A percentile compares a stretch with the other conserved stretches of the same genome.
phyloP scores from a whole-genome alignment of 1,284 basidiomycete species.

The Pulchroboletus neoregius region DNA sequence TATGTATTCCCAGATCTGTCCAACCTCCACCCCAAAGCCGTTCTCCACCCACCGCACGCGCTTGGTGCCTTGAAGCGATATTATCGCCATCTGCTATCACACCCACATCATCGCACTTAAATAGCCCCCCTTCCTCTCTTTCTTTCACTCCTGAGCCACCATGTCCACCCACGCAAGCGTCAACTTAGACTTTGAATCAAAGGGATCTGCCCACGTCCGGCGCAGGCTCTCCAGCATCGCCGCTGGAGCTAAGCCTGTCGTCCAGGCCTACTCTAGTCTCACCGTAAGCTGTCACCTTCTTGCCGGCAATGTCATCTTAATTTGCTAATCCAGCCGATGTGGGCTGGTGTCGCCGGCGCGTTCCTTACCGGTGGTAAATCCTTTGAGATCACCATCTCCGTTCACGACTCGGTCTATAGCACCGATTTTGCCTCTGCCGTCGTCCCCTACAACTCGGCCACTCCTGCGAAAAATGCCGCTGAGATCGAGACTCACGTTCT shows the following conservation, averaged over 20 bases:
- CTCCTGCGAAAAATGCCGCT: conserved; percentile 49
- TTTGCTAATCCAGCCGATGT: conserved; percentile 61
- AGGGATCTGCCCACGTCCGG: conserved; percentile 55
- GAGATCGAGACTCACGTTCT: conserved; percentile 61
- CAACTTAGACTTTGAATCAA: conserved; percentile 53
- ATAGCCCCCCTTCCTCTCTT: conserved; percentile 19
- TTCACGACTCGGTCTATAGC: conserved; percentile 78
- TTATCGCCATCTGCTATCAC: conserved; percentile 6
- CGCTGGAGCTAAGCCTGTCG: conserved; percentile 47
- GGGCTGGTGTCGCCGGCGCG: conserved; percentile 70
- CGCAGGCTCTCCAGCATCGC: conserved; percentile 61
- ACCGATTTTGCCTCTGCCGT: conserved; percentile 63
- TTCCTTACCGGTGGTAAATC: conserved; percentile 53
- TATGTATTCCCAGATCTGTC: conserved; percentile 1
- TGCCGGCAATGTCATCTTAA: conserved; percentile 17
- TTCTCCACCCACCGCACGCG: conserved; percentile 9
- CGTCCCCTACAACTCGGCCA: conserved; percentile 47
- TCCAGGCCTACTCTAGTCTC: conserved; percentile 53
- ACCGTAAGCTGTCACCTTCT: conserved; percentile 46
- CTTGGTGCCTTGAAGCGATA: conserved; percentile 2
- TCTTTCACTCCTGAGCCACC: conserved; percentile 26
- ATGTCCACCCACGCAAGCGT: conserved; percentile 39
- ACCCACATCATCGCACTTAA: conserved; percentile 18
- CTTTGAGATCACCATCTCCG: conserved; percentile 68
- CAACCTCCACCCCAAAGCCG: conserved; percentile 1